These are phyloP conservation scores for Lachnellula hyalina DNA, from an alignment of 2,329 filamentous ascomycete genomes.

Conservation along the genomic window DNA sequence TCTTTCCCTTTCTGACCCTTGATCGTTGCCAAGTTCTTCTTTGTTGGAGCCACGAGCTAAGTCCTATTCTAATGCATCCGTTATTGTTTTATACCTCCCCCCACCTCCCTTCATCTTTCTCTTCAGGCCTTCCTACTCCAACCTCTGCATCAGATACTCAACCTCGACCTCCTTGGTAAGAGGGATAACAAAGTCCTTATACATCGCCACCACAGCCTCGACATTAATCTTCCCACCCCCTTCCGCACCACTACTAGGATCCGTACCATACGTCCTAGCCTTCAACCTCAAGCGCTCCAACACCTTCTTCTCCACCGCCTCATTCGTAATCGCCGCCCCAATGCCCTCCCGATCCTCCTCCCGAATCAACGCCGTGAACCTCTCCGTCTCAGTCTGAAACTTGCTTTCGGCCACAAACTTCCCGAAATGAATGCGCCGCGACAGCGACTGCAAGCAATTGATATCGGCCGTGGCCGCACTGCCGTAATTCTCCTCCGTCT, in stretches of 20 bases:
- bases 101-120: slow-evolving; percentile 8
- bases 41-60: too few relatives aligned
- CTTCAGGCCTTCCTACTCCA: slow-evolving; percentile 34
- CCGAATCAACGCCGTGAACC: slow-evolving; percentile 77
- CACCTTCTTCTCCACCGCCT: slow-evolving; percentile 84
- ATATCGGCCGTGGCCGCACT: slow-evolving; percentile 90
- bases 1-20: background rate
- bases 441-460: slow-evolving; percentile 80
- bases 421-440: slow-evolving; percentile 89
- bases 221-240: slow-evolving; percentile 79
- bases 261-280: slow-evolving; percentile 87
- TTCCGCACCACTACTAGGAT: slow-evolving; percentile 62
- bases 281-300: slow-evolving; percentile 82
- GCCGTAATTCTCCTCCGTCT: slow-evolving; percentile 91
- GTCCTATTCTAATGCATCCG: too few relatives aligned
- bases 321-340: slow-evolving; percentile 84
- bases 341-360: slow-evolving; percentile 75
- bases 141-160: slow-evolving; percentile 92
- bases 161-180: slow-evolving; percentile 98
- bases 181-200: slow-evolving; percentile 89
- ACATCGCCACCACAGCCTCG: slow-evolving; percentile 86
- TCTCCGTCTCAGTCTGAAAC: slow-evolving; percentile 76
- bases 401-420: slow-evolving; percentile 98
- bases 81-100: too few relatives aligned
- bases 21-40: background rate